phyloP scores from a whole-genome alignment of 306 rosid genomes.

The Cucumis melo region DNA sequence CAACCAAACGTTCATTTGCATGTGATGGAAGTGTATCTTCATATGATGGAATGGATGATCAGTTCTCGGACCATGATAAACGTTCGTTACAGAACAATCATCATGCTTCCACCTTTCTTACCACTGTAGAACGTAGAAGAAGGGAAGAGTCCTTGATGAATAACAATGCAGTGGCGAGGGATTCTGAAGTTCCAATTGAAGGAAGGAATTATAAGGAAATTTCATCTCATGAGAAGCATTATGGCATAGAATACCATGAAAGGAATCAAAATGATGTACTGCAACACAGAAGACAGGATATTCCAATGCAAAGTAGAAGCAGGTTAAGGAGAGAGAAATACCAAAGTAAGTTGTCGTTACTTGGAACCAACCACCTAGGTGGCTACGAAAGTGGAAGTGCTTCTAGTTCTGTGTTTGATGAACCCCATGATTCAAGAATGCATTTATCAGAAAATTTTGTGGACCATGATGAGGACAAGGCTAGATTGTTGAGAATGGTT shows the following conservation, averaged over 20 bases:
- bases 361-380: conserved; percentile 16
- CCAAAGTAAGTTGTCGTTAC: conserved; percentile 26
- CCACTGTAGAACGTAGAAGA: conserved; percentile 29
- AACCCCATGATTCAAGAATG: conserved; percentile 32
- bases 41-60: conserved; percentile 44
- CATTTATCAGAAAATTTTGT: conserved; percentile 21
- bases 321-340: conserved; percentile 29
- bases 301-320: conserved; percentile 17
- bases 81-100: conserved; percentile 17
- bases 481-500: conserved; percentile 44
- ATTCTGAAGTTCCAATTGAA: conserved; percentile 19
- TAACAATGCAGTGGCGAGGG: conserved; percentile 13
- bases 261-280: conserved; percentile 23
- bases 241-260: conserved; percentile 18
- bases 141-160: conserved; percentile 25
- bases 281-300: conserved; percentile 26
- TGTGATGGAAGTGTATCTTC: conserved; percentile 76
- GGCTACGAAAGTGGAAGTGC: conserved; percentile 29
- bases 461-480: conserved; percentile 42
- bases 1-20: conserved; percentile 25
- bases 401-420: conserved; percentile 23
- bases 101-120: conserved; percentile 6
- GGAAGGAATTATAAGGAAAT: conserved; percentile 16
- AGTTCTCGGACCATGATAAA: conserved; percentile 11
- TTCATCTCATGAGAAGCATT: conserved; percentile 23